A percentile compares a stretch with the other conserved stretches of the same genome.
phyloP scores from a whole-genome alignment of 352 stramenopile genomes.

The Globisporangium lucens region DNA sequence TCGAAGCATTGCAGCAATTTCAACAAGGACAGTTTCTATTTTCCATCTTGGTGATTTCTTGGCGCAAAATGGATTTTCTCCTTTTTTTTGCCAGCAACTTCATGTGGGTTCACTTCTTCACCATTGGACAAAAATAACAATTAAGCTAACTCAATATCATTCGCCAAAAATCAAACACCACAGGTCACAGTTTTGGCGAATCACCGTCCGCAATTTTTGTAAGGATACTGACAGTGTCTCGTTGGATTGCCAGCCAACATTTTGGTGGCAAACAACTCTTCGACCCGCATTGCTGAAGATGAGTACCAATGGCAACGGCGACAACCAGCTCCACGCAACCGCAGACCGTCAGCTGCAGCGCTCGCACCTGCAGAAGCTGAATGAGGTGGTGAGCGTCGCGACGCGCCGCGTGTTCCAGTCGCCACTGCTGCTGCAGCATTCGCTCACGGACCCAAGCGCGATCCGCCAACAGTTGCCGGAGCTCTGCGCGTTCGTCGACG shows the following conservation, averaged over 20 bases:
- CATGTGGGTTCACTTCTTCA: background rate
- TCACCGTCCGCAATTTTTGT: background rate
- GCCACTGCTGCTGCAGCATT: slow-evolving; percentile 25
- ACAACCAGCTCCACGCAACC: background rate
- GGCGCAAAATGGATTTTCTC: background rate
- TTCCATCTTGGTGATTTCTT: background rate
- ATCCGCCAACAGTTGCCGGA: slow-evolving; percentile 38
- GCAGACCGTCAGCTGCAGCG: background rate
- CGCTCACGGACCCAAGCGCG: slow-evolving; percentile 23
- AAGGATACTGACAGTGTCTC: background rate
- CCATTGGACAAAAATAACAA: background rate
- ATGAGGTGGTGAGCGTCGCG: slow-evolving; percentile 42
- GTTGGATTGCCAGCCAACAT: background rate
- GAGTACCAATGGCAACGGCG: background rate
- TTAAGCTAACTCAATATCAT: background rate
- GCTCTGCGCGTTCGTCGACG: slow-evolving; percentile 37
- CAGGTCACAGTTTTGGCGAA: background rate
- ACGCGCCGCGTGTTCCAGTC: slow-evolving; percentile 49
- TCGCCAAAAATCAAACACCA: background rate
- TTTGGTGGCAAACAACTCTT: background rate
- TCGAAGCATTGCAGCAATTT: too few relatives aligned
- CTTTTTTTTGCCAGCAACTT: background rate
- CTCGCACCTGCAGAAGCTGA: slow-evolving; percentile 22
- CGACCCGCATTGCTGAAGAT: background rate
- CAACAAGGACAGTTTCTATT: too few relatives aligned